Percentiles rank a stretch among this genome's conserved stretches.
These are phyloP conservation scores for Hysterium pulicare DNA, from an alignment of 2,329 filamentous ascomycete species.

Conservation along the genomic window DNA sequence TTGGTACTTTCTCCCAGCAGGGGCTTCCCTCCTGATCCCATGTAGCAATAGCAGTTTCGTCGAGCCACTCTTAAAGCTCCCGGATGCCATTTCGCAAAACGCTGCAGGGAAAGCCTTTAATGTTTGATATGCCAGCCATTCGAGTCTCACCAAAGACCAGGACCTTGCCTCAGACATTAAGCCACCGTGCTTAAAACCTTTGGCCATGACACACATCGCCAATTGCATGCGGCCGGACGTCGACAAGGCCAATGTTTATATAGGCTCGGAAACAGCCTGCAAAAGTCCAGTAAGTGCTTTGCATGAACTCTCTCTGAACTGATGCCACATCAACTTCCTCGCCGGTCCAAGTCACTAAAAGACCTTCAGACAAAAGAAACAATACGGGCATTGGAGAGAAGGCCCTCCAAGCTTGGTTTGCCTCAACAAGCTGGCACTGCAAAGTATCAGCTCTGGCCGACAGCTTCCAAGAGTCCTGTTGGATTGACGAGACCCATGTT, in stretches of 20 bases:
- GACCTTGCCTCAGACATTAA: slow-evolving; percentile 35
- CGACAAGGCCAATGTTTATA: slow-evolving; percentile 35
- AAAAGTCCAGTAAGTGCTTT: slow-evolving; percentile 26
- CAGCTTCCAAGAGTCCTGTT: slow-evolving; percentile 22
- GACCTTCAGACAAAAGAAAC: slow-evolving; percentile 25
- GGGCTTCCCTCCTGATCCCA: slow-evolving; percentile 27
- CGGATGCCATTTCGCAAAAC: slow-evolving; percentile 29
- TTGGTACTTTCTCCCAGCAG: slow-evolving; percentile 29
- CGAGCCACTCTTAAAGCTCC: slow-evolving; percentile 37
- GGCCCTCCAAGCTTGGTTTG: slow-evolving; percentile 25
- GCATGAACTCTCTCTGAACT: slow-evolving; percentile 12
- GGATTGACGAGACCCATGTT: slow-evolving; percentile 15
- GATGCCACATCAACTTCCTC: slow-evolving; percentile 32
- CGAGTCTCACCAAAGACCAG: slow-evolving; percentile 33
- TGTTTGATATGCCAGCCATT: slow-evolving; percentile 40
- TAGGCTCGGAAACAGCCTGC: slow-evolving; percentile 35
- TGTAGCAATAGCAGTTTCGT: slow-evolving; percentile 35
- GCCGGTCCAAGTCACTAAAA: slow-evolving; percentile 33
- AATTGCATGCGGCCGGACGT: slow-evolving; percentile 39
- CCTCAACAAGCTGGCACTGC: slow-evolving; percentile 20
- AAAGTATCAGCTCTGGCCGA: slow-evolving; percentile 38
- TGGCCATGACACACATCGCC: slow-evolving; percentile 43
- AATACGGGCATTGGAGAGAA: slow-evolving; percentile 19
- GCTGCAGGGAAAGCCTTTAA: slow-evolving; percentile 38
- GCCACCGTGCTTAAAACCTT: slow-evolving; percentile 34